Conservation (phyloP, 2,329 filamentous ascomycete species). For the Fusarium sublunatum region DNA sequence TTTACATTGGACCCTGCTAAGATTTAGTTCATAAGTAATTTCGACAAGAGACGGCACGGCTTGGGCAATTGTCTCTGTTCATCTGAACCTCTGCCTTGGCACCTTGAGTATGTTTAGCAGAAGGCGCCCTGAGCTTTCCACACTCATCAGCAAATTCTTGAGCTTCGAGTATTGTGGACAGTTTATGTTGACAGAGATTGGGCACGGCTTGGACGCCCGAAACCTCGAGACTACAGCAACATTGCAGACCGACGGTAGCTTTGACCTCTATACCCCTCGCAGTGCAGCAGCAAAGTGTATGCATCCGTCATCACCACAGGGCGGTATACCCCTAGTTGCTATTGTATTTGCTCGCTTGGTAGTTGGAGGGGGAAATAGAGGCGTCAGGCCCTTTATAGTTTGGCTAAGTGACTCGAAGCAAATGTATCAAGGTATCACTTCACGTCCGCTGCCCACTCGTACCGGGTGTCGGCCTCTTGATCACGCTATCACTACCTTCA, state of each 20-base stretch:
- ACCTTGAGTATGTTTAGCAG: too few relatives aligned
- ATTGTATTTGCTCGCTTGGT: conserved; percentile 9
- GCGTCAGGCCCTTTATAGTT: conserved; percentile 2
- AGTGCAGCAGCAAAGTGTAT: conserved; percentile 5
- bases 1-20: too few relatives aligned
- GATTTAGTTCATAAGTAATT: too few relatives aligned
- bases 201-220: conserved; percentile 9
- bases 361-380: neutral
- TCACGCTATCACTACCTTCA: conserved; percentile 7
- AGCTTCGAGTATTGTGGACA: neutral
- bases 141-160: neutral
- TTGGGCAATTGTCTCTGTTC: too few relatives aligned
- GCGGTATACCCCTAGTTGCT: conserved; percentile 2
- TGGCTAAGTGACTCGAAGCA: neutral
- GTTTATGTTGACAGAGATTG: conserved; percentile 9
- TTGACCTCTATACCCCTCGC: conserved; percentile 3
- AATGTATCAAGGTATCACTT: conserved; percentile 1
- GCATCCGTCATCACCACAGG: conserved; percentile 3
- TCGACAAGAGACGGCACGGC: too few relatives aligned
- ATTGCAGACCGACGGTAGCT: conserved; percentile 1
- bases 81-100: too few relatives aligned
- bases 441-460: neutral
- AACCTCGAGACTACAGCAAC: conserved; percentile 12
- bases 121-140: too few relatives aligned
- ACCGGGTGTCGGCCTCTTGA: conserved; percentile 5